Evolutionary conservation across 805 yeast species (phyloP).

Genomic region (Osmozyma mogii): DNA sequence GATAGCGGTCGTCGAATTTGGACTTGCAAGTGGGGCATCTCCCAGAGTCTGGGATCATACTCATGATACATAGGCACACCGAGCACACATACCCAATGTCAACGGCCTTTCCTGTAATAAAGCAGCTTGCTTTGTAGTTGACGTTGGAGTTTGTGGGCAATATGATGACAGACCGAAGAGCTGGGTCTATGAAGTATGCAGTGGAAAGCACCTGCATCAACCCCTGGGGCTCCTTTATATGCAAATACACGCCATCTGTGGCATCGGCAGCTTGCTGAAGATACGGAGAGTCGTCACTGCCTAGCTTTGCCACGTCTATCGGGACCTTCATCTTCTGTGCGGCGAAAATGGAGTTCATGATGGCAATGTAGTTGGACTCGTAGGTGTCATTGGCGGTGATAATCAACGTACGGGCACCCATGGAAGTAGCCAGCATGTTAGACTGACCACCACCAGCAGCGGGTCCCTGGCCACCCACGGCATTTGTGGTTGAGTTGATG

Average conservation of each 20-base stretch:
- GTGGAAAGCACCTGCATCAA: constrained; percentile 74
- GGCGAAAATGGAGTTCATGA: constrained; percentile 93
- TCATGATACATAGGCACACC: constrained; percentile 79
- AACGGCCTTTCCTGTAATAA: constrained; percentile 79
- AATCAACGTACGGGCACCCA: constrained; percentile 35
- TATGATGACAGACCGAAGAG: constrained; percentile 65
- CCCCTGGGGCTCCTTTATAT: constrained; percentile 62
- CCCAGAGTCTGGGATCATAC: constrained; percentile 56
- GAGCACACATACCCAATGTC: constrained; percentile 94
- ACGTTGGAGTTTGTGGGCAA: constrained; percentile 79
- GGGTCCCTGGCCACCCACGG: no score
- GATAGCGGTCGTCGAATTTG: constrained; percentile 56
- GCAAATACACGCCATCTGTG: constrained; percentile 81
- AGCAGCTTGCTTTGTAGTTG: constrained; percentile 93
- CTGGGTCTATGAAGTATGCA: constrained; percentile 82
- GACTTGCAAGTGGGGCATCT: constrained; percentile 86
- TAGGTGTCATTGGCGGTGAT: constrained; percentile 72
- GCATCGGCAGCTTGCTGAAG: constrained; percentile 95
- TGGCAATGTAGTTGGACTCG: constrained; percentile 72
- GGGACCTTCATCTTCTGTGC: constrained; percentile 90
- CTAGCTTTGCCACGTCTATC: constrained; percentile 83
- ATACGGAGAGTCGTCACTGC: constrained; percentile 58
- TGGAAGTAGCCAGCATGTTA: constrained; percentile 15
- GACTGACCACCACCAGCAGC: constrained; percentile 7
- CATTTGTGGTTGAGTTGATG: constrained; percentile 29